Percentiles rank a stretch among this genome's conserved stretches.
These are phyloP conservation scores for Fraxinus paxiana DNA, from an alignment of 305 asterid species.

Conservation along the genomic window DNA sequence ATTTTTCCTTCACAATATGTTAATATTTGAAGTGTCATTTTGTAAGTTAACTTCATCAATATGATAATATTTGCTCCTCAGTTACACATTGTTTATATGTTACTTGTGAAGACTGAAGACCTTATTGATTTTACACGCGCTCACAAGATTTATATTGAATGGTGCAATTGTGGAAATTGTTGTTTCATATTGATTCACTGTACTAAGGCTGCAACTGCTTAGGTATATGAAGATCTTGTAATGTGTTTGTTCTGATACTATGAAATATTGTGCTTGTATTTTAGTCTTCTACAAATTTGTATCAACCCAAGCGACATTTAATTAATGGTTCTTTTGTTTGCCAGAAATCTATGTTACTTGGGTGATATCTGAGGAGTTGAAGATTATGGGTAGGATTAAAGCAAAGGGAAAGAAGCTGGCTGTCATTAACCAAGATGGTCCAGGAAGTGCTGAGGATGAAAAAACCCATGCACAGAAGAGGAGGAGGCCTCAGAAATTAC, in stretches of 20 bases:
- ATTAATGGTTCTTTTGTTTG: not conserved
- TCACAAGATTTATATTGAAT: not conserved
- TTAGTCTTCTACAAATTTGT: not conserved
- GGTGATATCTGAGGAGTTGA: not conserved
- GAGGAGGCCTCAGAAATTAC: constrained; percentile 29
- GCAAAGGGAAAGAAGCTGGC: constrained; percentile 27
- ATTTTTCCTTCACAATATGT: not conserved
- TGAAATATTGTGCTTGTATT: not conserved
- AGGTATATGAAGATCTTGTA: not conserved
- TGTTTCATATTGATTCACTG: not conserved
- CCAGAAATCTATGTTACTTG: constrained; percentile 4
- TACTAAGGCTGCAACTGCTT: not conserved
- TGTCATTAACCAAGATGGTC: constrained; percentile 17
- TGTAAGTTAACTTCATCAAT: not conserved
- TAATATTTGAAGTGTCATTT: not conserved
- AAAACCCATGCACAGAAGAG: constrained; percentile 22
- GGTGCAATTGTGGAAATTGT: not conserved
- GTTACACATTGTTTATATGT: not conserved
- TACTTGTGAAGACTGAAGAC: not conserved
- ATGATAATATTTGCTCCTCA: not conserved
- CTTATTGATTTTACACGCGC: not conserved
- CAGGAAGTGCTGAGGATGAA: constrained; percentile 27
- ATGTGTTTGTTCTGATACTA: not conserved
- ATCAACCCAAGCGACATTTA: not conserved
- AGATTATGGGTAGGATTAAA: constrained; percentile 28